A percentile compares a stretch with the other conserved stretches of the same genome.
These are phyloP conservation scores for Magnolia kwangsiensis DNA, from an alignment of 164 flowering plant genomes.

Conservation along the genomic window DNA sequence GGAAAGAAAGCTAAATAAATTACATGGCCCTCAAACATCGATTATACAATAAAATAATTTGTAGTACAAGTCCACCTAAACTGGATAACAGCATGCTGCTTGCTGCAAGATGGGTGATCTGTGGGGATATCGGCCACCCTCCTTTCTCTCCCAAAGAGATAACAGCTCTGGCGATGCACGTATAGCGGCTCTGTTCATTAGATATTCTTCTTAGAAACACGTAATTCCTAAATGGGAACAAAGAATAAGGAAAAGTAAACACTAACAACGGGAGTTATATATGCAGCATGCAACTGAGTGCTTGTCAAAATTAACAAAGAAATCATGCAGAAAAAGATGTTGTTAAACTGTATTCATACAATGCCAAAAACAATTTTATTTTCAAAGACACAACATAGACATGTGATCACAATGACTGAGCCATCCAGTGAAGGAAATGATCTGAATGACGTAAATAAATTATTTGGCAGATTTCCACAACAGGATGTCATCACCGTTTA, in stretches of 20 bases:
- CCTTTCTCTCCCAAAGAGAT: slow-evolving; percentile 96
- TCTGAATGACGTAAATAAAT: too few species aligned
- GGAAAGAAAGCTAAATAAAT: slow-evolving; percentile 12
- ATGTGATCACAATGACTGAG: too few species aligned
- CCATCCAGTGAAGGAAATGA: too few species aligned
- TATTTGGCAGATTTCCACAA: too few species aligned
- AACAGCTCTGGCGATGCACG: slow-evolving; percentile 91
- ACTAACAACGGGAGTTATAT: not conserved
- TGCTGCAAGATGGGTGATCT: slow-evolving; percentile 99
- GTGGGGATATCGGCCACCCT: slow-evolving; percentile 95
- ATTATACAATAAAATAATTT: not conserved
- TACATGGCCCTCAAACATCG: not conserved
- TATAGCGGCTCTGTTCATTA: slow-evolving; percentile 76
- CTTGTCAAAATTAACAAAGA: not conserved
- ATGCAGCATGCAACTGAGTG: not conserved
- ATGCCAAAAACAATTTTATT: too few species aligned
- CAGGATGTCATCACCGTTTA: too few species aligned
- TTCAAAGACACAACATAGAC: too few species aligned
- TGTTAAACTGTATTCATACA: not conserved
- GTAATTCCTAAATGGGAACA: not conserved
- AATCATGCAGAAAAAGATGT: not conserved
- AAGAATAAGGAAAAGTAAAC: not conserved
- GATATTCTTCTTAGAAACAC: slow-evolving; percentile 8
- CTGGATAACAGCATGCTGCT: slow-evolving; percentile 94
- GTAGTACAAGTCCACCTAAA: slow-evolving; percentile 43